Evolutionary conservation across 2,329 filamentous ascomycete species (phyloP).

Genomic region (Metarhizium brunneum): DNA sequence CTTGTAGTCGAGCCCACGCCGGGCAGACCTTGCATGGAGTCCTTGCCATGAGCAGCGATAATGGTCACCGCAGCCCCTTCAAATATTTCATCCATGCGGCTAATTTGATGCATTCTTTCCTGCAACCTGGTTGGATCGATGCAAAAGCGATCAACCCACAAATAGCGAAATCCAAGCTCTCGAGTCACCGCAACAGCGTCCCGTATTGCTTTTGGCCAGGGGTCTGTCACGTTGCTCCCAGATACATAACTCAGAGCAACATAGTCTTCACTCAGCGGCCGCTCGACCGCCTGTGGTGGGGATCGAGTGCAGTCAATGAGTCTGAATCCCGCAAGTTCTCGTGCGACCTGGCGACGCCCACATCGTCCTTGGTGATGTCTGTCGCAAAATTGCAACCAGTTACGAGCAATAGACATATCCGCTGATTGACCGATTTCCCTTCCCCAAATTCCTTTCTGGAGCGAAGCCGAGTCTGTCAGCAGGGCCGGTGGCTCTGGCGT

Average conservation of each 20-base stretch:
- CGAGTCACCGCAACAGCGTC: constrained; percentile 22
- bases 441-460: constrained; percentile 24
- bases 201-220: constrained; percentile 22
- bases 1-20: constrained; percentile 21
- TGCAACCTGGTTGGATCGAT: constrained; percentile 16
- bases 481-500: constrained; percentile 5
- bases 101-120: constrained; percentile 21
- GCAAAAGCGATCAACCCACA: constrained; percentile 30
- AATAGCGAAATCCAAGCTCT: constrained; percentile 22
- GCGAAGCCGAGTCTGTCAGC: constrained; percentile 12
- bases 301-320: constrained; percentile 23
- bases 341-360: constrained; percentile 14
- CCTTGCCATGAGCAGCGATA: constrained; percentile 26
- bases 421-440: constrained; percentile 19
- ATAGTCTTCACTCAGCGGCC: constrained; percentile 20
- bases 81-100: constrained; percentile 29
- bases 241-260: constrained; percentile 27
- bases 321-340: constrained; percentile 20
- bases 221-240: constrained; percentile 16
- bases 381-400: constrained; percentile 26
- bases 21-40: constrained; percentile 23
- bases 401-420: constrained; percentile 20
- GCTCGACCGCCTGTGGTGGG: constrained; percentile 20
- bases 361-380: constrained; percentile 23
- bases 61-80: constrained; percentile 25